Evolutionary conservation across 495 filamentous ascomycete genomes (phyloP), one percentile per base, ranked within the genome.

Genomic region (Penicillium crystallinum): DNA sequence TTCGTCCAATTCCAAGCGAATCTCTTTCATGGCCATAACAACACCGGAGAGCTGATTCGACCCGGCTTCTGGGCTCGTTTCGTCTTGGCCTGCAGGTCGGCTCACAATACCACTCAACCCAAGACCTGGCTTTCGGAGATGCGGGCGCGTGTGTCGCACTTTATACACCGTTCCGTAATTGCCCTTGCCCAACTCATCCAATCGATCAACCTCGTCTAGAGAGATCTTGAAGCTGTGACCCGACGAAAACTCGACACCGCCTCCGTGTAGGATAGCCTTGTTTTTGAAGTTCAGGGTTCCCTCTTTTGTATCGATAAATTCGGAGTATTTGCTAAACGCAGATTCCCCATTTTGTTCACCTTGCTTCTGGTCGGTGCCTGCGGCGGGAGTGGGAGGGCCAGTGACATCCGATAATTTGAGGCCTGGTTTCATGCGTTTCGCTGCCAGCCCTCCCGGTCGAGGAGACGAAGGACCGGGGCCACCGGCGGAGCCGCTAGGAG

Each of bases 1-100:
- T 65, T 97, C 93, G 58, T 99, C 93, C 34, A 99, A 74, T 65
- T 99, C 93, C 21, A 99, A 74, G n/a, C 93, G 82, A 51, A 97
- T 95, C 69, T 99, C 93, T 62, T 99, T 97, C 93, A 99, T 97
- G 12, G 93, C 93, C 93, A 99, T 99, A 57, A 95, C 76, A 25
- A 88, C 76, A 4, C 90, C 91, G 0, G 83, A 82, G 11, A 77
- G 68, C 22, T 71, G 70, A 29, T 72, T 69, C 5, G 62, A 50
- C n/a, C 41, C 50, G 2, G 31, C 1, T 4, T 64, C 59, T 1
- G 59, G 37, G 30, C 62, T 55, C 2, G 34, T n/a, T 22, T 67
- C 66, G n/a, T 66, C 65, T 7, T 59, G 57, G 10, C 44, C 64
- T 7, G 52, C 41, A 57, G 77, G 17, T 52, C 71, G 65, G 55